These are phyloP conservation scores for Paracoccidioides brasiliensis DNA, from an alignment of 2,329 filamentous ascomycete genomes.

Conservation along the genomic window DNA sequence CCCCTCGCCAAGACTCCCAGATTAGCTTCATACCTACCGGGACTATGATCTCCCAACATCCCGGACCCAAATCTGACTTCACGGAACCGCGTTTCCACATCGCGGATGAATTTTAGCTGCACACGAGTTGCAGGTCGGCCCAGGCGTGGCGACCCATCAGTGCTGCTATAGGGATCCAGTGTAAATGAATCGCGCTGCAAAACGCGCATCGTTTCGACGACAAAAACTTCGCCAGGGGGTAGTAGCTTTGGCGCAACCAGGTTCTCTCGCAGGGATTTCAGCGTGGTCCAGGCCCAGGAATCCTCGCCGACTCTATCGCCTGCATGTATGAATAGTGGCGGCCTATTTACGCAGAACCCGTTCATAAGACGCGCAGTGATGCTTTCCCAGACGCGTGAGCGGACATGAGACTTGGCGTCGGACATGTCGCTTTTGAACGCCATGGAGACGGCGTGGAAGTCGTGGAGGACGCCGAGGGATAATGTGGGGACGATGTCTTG, in stretches of 20 bases:
- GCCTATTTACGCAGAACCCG: conserved; percentile 45
- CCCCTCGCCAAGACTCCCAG: conserved; percentile 45
- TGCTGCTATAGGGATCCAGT: conserved; percentile 18
- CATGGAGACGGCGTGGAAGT: conserved; percentile 58
- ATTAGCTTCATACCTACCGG: conserved; percentile 58
- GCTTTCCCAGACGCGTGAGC: conserved; percentile 51
- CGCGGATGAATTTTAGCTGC: conserved; percentile 55
- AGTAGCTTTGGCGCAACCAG: conserved; percentile 59
- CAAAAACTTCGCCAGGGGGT: conserved; percentile 64
- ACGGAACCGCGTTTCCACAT: conserved; percentile 57
- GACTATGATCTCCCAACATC: conserved; percentile 65
- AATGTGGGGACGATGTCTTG: conserved; percentile 62
- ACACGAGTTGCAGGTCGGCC: conserved; percentile 55
- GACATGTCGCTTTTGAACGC: conserved; percentile 61
- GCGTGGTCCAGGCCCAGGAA: conserved; percentile 54
- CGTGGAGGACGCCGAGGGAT: conserved; percentile 60
- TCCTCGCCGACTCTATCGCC: conserved; percentile 46
- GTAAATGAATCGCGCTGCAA: conserved; percentile 54
- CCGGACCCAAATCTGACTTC: conserved; percentile 59
- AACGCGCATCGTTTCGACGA: conserved; percentile 55
- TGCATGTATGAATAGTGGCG: conserved; percentile 31
- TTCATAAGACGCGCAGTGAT: conserved; percentile 49
- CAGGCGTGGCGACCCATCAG: conserved; percentile 36
- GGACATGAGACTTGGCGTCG: conserved; percentile 53
- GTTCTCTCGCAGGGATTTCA: conserved; percentile 51